Evolutionary conservation across 495 filamentous ascomycete genomes (phyloP), one percentile per base, ranked within the genome.

Genomic region (Neurospora sp.): DNA sequence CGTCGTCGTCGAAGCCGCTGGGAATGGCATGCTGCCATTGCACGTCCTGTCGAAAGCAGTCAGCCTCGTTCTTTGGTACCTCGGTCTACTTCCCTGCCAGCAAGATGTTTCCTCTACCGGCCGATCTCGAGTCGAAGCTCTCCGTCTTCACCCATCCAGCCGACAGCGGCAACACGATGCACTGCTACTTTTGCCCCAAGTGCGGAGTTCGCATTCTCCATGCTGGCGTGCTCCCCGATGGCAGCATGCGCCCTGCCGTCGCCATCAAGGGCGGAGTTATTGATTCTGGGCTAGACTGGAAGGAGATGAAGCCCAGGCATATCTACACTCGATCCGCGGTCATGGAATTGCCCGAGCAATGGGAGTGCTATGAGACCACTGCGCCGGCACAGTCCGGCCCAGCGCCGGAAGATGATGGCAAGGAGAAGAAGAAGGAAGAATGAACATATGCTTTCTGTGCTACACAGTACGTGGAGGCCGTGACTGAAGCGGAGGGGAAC

Each of bases 21-120:
- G 80, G 77, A 6, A 75, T 87, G 31, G 87, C 83, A 75, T 79
- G 83, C 80, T 89, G 88, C 78, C 88, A 89, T 80, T 89, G 88
- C 79, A 85, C 83, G 34, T 79, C 86, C 71, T 89, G 88, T 75
- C 85, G 82, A 28, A 87, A 86, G 78, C 88, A 89, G 79, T 86
- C 86, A 24, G 82, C 83, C 39, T 86, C 86, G 2, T 86, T 86
- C 2, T 88, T 87, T 72, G 87, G 88, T 34, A 86, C 86, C 21
- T 86, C 84, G 0, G 85, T 87, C 70, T 81, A 80, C 69, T 83
- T 78, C 75, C 75, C 78, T 21, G 39, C 76, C 9, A 75, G 74
- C 11, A 48, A 73, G 15, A 78, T 87, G 24, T 88, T 89, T 74
- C 86, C 87, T n/a, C 80, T 88, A 6, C 59, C 81, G 1, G 43